These are phyloP conservation scores for Clonostachys rhizophaga DNA, from an alignment of 2,329 filamentous ascomycete genomes.

Conservation along the genomic window DNA sequence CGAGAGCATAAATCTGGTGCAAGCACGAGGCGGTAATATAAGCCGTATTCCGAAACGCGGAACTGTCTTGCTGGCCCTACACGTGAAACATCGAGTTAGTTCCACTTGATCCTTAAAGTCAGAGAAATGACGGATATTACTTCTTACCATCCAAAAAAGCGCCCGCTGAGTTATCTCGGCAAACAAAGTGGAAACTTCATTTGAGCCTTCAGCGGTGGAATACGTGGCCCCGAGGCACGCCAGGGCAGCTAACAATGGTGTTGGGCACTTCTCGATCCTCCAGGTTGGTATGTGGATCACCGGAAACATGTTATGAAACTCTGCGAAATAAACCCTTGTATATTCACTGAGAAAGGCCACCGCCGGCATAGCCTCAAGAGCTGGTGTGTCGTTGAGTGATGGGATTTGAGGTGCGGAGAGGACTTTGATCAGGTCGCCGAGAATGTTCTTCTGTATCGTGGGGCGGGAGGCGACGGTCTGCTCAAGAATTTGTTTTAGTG, in stretches of 20 bases:
- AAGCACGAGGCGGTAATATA: slow-evolving; percentile 19
- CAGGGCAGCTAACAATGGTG: slow-evolving; percentile 17
- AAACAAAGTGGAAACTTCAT: slow-evolving; percentile 10
- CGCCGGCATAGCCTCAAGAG: not conserved
- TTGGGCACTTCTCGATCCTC: slow-evolving; percentile 11
- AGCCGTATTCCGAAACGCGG: slow-evolving; percentile 9
- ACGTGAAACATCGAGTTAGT: not conserved
- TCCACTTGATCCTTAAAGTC: not conserved
- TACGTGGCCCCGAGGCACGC: slow-evolving; percentile 18
- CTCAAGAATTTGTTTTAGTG: not conserved
- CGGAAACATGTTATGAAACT: slow-evolving; percentile 19
- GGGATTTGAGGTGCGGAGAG: not conserved
- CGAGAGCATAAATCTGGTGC: slow-evolving; percentile 22
- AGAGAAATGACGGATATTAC: not conserved
- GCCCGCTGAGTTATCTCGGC: slow-evolving; percentile 17
- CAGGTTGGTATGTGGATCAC: slow-evolving; percentile 21
- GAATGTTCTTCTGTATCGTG: not conserved
- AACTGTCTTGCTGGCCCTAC: not conserved
- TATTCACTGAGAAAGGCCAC: slow-evolving; percentile 5
- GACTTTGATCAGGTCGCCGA: not conserved
- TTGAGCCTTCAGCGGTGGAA: slow-evolving; percentile 5
- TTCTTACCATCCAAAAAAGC: slow-evolving; percentile 17
- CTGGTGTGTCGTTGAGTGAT: slow-evolving; percentile 3
- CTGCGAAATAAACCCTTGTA: slow-evolving; percentile 10
- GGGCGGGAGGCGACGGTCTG: not conserved